These are phyloP conservation scores for Eleusine coracana DNA, from an alignment of 176 grass and related monocot genomes.

Conservation along the genomic window DNA sequence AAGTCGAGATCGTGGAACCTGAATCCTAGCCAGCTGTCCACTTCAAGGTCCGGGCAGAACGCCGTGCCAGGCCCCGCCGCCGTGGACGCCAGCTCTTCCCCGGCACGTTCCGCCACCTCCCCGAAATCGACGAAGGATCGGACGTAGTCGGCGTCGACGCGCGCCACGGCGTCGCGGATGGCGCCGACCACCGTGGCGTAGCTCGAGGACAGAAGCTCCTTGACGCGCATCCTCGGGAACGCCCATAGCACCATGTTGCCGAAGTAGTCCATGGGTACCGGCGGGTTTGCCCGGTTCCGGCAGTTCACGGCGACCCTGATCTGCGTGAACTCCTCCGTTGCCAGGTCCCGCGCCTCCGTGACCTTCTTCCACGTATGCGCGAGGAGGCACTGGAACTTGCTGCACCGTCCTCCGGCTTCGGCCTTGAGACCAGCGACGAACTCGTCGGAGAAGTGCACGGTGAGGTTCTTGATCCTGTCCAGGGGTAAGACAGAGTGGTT, in stretches of 20 bases:
- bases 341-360: conserved; percentile 29
- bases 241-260: conserved; percentile 56
- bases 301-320: conserved; percentile 46
- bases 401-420: conserved; percentile 10
- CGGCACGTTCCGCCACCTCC: background rate
- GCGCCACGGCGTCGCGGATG: conserved; percentile 44
- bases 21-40: conserved; percentile 63
- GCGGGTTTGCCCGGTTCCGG: conserved; percentile 4
- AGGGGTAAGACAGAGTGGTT: background rate
- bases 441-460: conserved; percentile 19
- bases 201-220: conserved; percentile 21
- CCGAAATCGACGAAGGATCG: conserved; percentile 61
- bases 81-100: conserved; percentile 37
- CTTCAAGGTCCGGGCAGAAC: conserved; percentile 49
- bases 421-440: conserved; percentile 36
- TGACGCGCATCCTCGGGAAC: conserved; percentile 24
- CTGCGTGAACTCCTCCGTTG: background rate
- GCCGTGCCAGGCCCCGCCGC: conserved; percentile 26
- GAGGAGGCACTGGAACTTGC: conserved; percentile 42
- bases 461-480: conserved; percentile 9
- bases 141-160: conserved; percentile 46
- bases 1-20: conserved; percentile 53
- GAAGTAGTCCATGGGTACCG: conserved; percentile 31
- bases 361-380: conserved; percentile 48
- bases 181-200: conserved; percentile 12